These are phyloP conservation scores for Wickerhamomyces queroliae DNA, from an alignment of 805 yeast species.

Conservation along the genomic window DNA sequence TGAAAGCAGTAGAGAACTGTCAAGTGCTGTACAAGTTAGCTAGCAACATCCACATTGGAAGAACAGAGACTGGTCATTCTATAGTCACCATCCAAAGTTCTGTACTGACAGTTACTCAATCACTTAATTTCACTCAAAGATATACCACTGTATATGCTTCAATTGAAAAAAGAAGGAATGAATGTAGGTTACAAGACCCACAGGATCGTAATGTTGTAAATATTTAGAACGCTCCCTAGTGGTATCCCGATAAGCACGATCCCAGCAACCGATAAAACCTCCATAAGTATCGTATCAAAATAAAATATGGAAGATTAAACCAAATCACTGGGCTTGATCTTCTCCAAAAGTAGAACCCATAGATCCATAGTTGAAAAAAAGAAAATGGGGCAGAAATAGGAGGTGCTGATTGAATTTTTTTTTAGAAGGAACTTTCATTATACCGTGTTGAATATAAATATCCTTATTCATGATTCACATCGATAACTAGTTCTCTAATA, in stretches of 20 bases:
- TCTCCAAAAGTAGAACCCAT: slow-evolving; percentile 61
- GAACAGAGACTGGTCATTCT: too few relatives aligned
- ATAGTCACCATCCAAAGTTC: too few relatives aligned
- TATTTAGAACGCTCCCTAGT: neutral
- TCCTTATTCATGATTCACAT: neutral
- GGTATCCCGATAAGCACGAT: slow-evolving; percentile 34
- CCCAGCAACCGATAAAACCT: slow-evolving; percentile 29
- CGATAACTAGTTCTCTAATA: neutral
- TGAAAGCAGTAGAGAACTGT: too few relatives aligned
- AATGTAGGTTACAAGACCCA: neutral
- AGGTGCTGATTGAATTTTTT: slow-evolving; percentile 27
- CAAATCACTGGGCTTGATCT: slow-evolving; percentile 39
- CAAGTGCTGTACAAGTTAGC: too few relatives aligned
- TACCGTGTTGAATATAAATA: neutral
- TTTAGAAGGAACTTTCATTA: neutral
- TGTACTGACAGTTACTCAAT: too few relatives aligned
- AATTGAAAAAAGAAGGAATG: too few relatives aligned
- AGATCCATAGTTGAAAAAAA: slow-evolving; percentile 36
- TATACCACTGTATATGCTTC: too few relatives aligned
- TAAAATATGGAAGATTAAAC: slow-evolving; percentile 23
- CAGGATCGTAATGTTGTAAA: neutral
- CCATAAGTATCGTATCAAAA: slow-evolving; percentile 43
- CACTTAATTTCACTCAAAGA: too few relatives aligned
- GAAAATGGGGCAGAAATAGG: slow-evolving; percentile 63
- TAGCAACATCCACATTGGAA: too few relatives aligned